These are phyloP conservation scores for Paraleonurus japonicus DNA, from an alignment of 257 asterid genomes.

Conservation along the genomic window DNA sequence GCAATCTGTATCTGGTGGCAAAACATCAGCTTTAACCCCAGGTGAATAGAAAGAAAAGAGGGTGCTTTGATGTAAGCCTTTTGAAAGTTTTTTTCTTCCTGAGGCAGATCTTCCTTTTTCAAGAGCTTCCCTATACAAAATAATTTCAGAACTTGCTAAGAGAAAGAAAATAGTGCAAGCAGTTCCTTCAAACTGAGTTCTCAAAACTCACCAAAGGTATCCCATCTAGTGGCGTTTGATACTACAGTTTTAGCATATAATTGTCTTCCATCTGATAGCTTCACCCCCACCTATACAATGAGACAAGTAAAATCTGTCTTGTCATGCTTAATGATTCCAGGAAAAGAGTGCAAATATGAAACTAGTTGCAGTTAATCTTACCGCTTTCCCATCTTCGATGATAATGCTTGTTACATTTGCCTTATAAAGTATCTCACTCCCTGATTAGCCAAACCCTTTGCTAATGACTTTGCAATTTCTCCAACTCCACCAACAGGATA, in stretches of 20 bases:
- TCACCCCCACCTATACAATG: conserved; percentile 80
- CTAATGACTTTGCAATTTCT: conserved; percentile 86
- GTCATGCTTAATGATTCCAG: conserved; percentile 20
- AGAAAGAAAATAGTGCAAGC: conserved; percentile 13
- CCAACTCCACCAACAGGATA: conserved; percentile 99
- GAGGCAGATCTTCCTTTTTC: conserved; percentile 69
- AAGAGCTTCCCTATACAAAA: conserved; percentile 71
- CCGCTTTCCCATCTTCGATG: conserved; percentile 74
- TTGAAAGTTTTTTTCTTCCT: conserved; percentile 89
- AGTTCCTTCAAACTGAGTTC: conserved; percentile 26
- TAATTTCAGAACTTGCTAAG: background rate
- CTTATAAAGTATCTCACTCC: conserved; percentile 77
- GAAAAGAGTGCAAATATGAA: background rate
- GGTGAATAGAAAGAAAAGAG: conserved; percentile 88
- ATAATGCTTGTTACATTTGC: conserved; percentile 81
- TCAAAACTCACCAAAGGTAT: conserved; percentile 78
- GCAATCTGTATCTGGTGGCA: conserved; percentile 88
- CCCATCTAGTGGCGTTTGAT: conserved; percentile 99
- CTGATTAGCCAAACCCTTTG: conserved; percentile 67
- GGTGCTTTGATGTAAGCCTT: conserved; percentile 95
- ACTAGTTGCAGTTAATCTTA: conserved; percentile 40
- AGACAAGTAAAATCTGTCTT: conserved; percentile 9
- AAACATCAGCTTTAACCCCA: conserved; percentile 85
- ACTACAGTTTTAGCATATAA: conserved; percentile 80
- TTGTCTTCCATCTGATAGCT: conserved; percentile 80